Evolutionary conservation across 2,329 filamentous ascomycete genomes (phyloP), one percentile per base, ranked within the genome.

Genomic region (Atkinsonella hypoxylon): DNA sequence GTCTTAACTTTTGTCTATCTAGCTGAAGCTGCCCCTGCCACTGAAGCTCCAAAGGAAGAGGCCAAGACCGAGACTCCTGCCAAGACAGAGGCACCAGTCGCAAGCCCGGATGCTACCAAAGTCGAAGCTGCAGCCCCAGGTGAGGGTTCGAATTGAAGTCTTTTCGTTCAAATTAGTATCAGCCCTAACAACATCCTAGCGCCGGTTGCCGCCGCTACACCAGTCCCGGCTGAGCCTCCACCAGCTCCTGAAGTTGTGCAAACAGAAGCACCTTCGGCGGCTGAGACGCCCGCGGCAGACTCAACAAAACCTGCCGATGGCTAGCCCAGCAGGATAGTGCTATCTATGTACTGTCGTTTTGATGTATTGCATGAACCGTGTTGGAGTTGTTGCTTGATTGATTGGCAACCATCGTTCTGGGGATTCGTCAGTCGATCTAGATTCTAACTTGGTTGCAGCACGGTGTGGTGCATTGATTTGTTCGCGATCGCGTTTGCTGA

Each of bases 191-290:
- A 47, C 6, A 12, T 22, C 15, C 20, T n/a, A 53, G 51, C 48
- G 36, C 51, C 51, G n/a, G 44, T 20, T 42, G 44, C 46, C 20
- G 52, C 42, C 20, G 46, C 46, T n/a, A 42, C 45, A 40, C 46
- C 52, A 31, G 43, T 48, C 15, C 39, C n/a, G 26, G 13, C 34
- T 39, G 46, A 45, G 26, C 22, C 56, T 30, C 47, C 44, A 41
- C 22, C 46, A 10, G 38, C 41, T 30, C 40, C 55, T 43, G 62
- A 61, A 48, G 51, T 60, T n/a, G 55, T 51, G 12, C 58, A 61
- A 54, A 55, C 60, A 32, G 65, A 58, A 34, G 53, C 59, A 34
- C 62, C 63, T 43, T 53, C 64, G 18, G 62, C 32, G 18, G 62
- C 36, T 48, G 39, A 48, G 51, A 48, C 34, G 5, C 32, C 49